These are phyloP conservation scores for Penicillium pulvis DNA, from an alignment of 495 filamentous ascomycete species.

Conservation along the genomic window DNA sequence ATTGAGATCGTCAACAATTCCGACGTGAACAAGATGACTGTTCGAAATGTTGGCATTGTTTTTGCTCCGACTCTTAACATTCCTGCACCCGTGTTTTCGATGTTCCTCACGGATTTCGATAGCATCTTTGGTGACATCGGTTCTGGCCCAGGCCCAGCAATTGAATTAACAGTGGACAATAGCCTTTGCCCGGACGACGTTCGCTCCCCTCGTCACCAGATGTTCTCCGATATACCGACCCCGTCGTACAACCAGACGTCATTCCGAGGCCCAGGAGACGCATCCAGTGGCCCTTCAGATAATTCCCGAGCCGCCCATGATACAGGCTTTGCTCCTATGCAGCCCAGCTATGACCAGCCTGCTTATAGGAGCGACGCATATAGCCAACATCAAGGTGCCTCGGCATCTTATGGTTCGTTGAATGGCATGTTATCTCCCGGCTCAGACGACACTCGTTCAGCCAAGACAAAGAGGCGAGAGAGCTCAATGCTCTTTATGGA, in stretches of 20 bases:
- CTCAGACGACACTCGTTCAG: constrained; percentile 37
- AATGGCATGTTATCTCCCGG: constrained; percentile 44
- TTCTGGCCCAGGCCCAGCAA: constrained; percentile 16
- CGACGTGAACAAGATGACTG: constrained; percentile 95
- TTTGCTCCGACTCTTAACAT: constrained; percentile 99
- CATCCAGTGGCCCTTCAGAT: constrained; percentile 11
- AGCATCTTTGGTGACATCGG: constrained; percentile 71
- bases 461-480: constrained; percentile 58
- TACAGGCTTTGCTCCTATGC: constrained; percentile 63
- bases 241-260: constrained; percentile 64
- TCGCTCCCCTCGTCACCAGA: constrained; percentile 65
- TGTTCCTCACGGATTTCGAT: constrained; percentile 89
- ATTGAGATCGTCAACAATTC: constrained; percentile 88
- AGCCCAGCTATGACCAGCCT: constrained; percentile 58
- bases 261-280: constrained; percentile 41
- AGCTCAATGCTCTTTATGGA: constrained; percentile 59
- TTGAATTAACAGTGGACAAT: constrained; percentile 50
- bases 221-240: constrained; percentile 70
- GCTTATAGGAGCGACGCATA: constrained; percentile 29
- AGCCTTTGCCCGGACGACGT: constrained; percentile 59
- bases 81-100: constrained; percentile 88
- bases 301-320: constrained; percentile 42
- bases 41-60: constrained; percentile 95
- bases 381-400: constrained; percentile 24
- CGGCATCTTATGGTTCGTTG: constrained; percentile 40